Base-by-base conservation (phyloP, 305 asterid genomes). In the Caryopteris hybrid region DNA sequence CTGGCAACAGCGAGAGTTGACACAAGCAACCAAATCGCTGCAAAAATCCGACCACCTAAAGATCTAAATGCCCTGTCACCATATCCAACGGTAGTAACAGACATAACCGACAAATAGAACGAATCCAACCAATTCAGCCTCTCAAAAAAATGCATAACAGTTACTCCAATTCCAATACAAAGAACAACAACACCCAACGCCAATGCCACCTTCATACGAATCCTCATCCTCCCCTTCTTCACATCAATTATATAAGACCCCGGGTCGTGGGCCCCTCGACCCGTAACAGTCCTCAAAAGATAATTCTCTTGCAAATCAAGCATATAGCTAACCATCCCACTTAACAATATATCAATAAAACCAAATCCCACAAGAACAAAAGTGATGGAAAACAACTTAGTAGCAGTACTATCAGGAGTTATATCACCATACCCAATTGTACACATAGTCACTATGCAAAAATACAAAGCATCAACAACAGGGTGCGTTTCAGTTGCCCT, bases 401-500 rank as follows among this genome's bases (percentile, higher is more conserved):
- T 83, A 0, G 74, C 52, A 7, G 80, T 16, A 61, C 80, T 82
- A 64, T 74, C 71, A 61, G 98, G 96, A 34, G 85, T 86, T 66
- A 92, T 89, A 69, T 92, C 98, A 47, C 98, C 96, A 74, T 92
- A 92, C 4, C 98, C 96, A 73, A 92, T 86, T 2, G 96, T 92
- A 64, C 96, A 86, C 96, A 89, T 87, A 4, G 96, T 92, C 29
- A 89, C 96, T 33, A 92, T 83, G 76, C 94, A 87, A 66, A 89
- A 89, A 55, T 89, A 89, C 53, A 88, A 69, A 71, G 95, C 97
- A 81, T 90, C 97, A 64, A 90, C 96, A 23, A 85, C 81, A 41
- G 96, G 89, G 74, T 86, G 87, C 0, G 96, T 90, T 62, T 80
- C 84, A 11, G 56, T 66, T 18, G 77, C 92, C 71, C 54, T 77